Percentiles rank a stretch among this genome's conserved stretches.
These are phyloP conservation scores for Pythium grandisporangium DNA, from an alignment of 352 stramenopile species.

Conservation along the genomic window DNA sequence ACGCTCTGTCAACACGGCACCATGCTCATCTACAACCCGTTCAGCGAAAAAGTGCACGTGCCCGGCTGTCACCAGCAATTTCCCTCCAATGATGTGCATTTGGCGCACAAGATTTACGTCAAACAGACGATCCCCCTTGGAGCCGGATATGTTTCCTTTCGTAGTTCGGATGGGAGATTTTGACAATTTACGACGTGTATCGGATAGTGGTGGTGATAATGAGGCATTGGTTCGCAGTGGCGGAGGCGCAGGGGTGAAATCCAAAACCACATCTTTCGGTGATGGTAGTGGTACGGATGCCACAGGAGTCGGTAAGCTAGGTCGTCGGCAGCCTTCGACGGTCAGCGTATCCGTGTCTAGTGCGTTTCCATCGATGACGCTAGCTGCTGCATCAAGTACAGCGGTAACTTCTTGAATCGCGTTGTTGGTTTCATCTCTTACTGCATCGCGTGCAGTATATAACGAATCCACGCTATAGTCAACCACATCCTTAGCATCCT, in stretches of 20 bases:
- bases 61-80: constrained; percentile 38
- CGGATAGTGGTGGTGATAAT: no score
- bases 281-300: no score
- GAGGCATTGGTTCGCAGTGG: no score
- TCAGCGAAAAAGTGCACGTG: constrained; percentile 55
- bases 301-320: no score
- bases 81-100: constrained; percentile 65
- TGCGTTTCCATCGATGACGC: no score
- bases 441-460: constrained; percentile 56
- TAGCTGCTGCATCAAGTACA: constrained; percentile 51
- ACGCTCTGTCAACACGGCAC: constrained; percentile 41
- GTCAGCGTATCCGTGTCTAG: no score
- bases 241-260: no score
- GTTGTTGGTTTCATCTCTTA: constrained; percentile 56
- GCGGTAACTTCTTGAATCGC: constrained; percentile 54
- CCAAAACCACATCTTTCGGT: no score
- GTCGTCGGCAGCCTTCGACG: no score
- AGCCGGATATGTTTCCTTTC: constrained; percentile 18
- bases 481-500: constrained; percentile 64
- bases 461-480: constrained; percentile 67
- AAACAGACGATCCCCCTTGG: constrained; percentile 23
- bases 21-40: constrained; percentile 69
- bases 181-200: no score
- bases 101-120: constrained; percentile 63
- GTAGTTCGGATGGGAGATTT: constrained; percentile 1